Evolutionary conservation across 75 land plant species (phyloP).

Genomic region (Selaginella moellendorffii): DNA sequence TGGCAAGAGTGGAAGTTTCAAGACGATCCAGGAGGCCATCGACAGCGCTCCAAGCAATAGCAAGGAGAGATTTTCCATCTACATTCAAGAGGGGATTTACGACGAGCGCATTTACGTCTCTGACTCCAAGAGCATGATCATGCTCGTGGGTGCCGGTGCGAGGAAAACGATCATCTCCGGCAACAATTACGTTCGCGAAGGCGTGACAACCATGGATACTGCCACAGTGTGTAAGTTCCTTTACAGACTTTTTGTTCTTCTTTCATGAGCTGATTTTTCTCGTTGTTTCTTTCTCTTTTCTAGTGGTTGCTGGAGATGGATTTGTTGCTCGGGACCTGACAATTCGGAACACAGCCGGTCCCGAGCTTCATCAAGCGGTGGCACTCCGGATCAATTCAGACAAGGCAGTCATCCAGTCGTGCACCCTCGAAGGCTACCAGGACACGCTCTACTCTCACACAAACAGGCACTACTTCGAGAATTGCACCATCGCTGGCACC

Average conservation of each 20-base stretch:
- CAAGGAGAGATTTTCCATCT: background rate
- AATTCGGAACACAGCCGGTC: slow-evolving; percentile 16
- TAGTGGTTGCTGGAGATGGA: slow-evolving; percentile 7
- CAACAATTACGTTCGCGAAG: slow-evolving; percentile 3
- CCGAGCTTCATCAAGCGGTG: slow-evolving; percentile 14
- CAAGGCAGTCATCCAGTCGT: slow-evolving; percentile 4
- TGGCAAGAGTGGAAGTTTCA: background rate
- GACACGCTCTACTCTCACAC: slow-evolving; percentile 7
- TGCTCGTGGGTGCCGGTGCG: background rate
- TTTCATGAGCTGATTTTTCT: background rate
- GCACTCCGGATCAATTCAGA: slow-evolving; percentile 10
- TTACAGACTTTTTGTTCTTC: too few species aligned
- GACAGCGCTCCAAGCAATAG: slow-evolving; percentile 2
- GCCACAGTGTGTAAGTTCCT: slow-evolving; percentile 4
- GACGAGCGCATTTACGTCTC: background rate
- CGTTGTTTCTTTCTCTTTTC: background rate
- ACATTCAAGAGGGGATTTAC: background rate
- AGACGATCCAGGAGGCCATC: background rate
- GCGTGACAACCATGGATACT: slow-evolving; percentile 7
- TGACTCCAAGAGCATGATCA: background rate
- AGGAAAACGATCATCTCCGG: background rate
- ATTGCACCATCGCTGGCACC: slow-evolving; percentile 2
- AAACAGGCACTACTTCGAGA: background rate
- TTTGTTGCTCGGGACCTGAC: slow-evolving; percentile 12
- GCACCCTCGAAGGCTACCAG: slow-evolving; percentile 14